Evolutionary conservation across 768 basidiomycete genomes (phyloP).

Genomic region (Tylopilus sp.): DNA sequence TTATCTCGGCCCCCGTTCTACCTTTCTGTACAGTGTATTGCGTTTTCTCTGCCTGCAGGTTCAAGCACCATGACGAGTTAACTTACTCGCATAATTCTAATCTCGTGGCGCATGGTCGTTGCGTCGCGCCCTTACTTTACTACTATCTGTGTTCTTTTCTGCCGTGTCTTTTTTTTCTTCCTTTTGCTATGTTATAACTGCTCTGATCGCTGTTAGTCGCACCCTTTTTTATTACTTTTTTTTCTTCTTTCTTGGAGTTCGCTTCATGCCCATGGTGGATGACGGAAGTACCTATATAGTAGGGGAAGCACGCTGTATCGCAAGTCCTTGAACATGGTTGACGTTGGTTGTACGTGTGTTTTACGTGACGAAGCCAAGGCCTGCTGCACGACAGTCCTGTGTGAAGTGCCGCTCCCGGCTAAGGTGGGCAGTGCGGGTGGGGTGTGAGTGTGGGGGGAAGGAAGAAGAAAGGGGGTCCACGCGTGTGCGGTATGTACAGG

Average conservation of each 20-base stretch:
- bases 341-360: not conserved
- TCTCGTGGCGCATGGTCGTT: conserved; percentile 17
- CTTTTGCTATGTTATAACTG: conserved; percentile 13
- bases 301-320: too few relatives aligned
- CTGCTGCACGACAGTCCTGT: not conserved
- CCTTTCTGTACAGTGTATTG: conserved; percentile 26
- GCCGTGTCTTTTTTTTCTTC: conserved; percentile 3
- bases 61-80: conserved; percentile 30
- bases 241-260: not conserved
- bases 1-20: conserved; percentile 5
- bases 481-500: too few relatives aligned
- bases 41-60: conserved; percentile 19
- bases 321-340: too few relatives aligned
- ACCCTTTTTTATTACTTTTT: not conserved
- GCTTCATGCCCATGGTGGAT: too few relatives aligned
- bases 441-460: not conserved
- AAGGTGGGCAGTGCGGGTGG: too few relatives aligned
- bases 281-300: too few relatives aligned
- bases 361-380: not conserved
- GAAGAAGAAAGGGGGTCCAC: too few relatives aligned
- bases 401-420: not conserved
- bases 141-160: not conserved
- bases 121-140: not conserved
- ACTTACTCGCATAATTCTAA: conserved; percentile 33
- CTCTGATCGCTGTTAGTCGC: not conserved